Evolutionary conservation across 225 moss, liverwort and hornwort species (phyloP).

Genomic region (Bryoerythrophyllum caledonicum): DNA sequence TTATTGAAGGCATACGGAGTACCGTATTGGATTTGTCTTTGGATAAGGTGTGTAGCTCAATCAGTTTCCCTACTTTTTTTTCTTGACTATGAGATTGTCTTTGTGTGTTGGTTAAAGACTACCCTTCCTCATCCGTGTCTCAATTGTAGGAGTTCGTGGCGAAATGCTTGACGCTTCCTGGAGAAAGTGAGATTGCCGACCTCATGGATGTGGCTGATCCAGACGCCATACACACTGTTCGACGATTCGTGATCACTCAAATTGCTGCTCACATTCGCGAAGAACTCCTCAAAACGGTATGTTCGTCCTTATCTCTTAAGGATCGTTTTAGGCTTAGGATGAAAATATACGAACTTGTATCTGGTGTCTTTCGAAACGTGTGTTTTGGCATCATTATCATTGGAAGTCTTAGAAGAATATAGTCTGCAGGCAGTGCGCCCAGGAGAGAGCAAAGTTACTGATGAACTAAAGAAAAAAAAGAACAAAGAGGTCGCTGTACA

Average conservation of each 20-base stretch:
- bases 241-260: conserved; percentile 54
- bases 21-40: conserved; percentile 51
- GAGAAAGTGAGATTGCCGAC: conserved; percentile 80
- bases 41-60: conserved; percentile 51
- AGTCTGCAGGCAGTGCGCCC: conserved; percentile 21
- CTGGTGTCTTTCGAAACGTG: background rate
- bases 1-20: conserved; percentile 66
- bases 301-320: background rate
- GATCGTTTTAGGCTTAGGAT: background rate
- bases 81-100: background rate
- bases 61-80: background rate
- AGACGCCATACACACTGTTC: conserved; percentile 72
- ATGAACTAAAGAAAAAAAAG: conserved; percentile 9
- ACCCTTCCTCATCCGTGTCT: background rate
- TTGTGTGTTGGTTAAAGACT: background rate
- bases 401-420: conserved; percentile 13
- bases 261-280: conserved; percentile 57
- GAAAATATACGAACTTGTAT: background rate
- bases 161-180: conserved; percentile 68
- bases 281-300: conserved; percentile 55
- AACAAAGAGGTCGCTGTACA: conserved; percentile 17
- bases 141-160: conserved; percentile 61
- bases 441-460: conserved; percentile 3
- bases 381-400: background rate
- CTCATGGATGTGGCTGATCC: conserved; percentile 77